Evolutionary conservation across 257 asterid species (phyloP).

Genomic region (Anisodus tanguticus): DNA sequence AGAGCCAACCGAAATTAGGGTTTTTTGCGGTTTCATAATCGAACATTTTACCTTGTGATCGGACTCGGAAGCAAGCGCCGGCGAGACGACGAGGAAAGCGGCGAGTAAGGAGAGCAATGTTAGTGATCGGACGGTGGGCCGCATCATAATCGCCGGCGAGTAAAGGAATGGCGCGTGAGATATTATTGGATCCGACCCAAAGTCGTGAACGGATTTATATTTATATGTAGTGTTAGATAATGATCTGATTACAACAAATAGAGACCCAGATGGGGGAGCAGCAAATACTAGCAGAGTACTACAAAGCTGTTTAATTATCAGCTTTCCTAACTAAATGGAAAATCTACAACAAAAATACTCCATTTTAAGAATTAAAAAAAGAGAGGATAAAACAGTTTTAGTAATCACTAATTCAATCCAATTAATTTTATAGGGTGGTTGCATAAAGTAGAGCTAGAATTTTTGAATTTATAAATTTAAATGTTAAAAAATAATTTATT

Average conservation of each 20-base stretch:
- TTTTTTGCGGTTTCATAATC: neutral
- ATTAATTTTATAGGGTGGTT: no score
- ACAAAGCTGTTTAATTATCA: neutral
- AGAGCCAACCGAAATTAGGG: neutral
- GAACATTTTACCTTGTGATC: constrained; percentile 39
- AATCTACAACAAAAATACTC: constrained; percentile 3
- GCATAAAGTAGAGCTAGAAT: no score
- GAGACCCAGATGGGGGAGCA: neutral
- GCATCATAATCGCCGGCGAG: constrained; percentile 29
- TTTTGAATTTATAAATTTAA: no score
- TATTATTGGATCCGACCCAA: constrained; percentile 24
- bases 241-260: constrained; percentile 7
- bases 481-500: no score
- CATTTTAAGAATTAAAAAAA: neutral
- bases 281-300: neutral
- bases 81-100: constrained; percentile 30
- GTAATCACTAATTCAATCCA: no score
- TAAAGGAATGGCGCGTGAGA: constrained; percentile 1
- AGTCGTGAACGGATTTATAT: neutral
- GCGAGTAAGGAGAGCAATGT: constrained; percentile 24
- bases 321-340: constrained; percentile 9
- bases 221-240: neutral
- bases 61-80: constrained; percentile 38
- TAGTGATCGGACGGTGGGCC: constrained; percentile 31
- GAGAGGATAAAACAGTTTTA: no score